These are phyloP conservation scores for Fusarium nelsonii DNA, from an alignment of 2,329 filamentous ascomycete genomes.

Conservation along the genomic window DNA sequence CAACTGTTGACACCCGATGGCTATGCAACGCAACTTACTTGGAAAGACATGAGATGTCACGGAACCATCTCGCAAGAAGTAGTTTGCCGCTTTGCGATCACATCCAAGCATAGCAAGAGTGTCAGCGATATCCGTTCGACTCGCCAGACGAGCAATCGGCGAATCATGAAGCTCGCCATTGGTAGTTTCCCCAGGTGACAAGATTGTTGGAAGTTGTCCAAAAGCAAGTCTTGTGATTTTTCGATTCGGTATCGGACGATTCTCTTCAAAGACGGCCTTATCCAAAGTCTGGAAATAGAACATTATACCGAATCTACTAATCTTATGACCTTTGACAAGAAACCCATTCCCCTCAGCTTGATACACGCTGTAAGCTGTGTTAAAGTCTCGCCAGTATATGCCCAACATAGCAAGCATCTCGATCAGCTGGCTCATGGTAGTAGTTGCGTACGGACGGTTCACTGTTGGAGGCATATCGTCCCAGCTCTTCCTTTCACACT, in stretches of 20 bases:
- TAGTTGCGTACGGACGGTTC: conserved; percentile 21
- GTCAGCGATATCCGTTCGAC: conserved; percentile 7
- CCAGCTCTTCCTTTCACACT: conserved; percentile 26
- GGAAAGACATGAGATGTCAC: conserved; percentile 17
- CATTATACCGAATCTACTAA: conserved; percentile 17
- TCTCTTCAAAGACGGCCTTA: conserved; percentile 16
- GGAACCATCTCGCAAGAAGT: conserved; percentile 15
- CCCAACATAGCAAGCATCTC: conserved; percentile 28
- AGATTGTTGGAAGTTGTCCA: conserved; percentile 17
- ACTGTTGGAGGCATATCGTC: conserved; percentile 21
- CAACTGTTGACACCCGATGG: fast-evolving
- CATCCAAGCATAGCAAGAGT: conserved; percentile 7
- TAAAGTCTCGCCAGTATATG: conserved; percentile 28
- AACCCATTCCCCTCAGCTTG: conserved; percentile 23
- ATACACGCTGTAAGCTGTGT: conserved; percentile 7
- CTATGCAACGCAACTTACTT: not conserved
- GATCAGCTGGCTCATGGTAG: conserved; percentile 22
- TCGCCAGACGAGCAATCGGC: not conserved
- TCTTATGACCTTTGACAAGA: conserved; percentile 16
- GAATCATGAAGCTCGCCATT: fast-evolving
- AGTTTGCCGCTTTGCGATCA: conserved; percentile 14
- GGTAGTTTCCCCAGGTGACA: fast-evolving
- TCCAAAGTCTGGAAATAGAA: conserved; percentile 22
- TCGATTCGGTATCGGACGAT: conserved; percentile 3
- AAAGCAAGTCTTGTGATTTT: conserved; percentile 2